phyloP scores from a whole-genome alignment of 2,329 filamentous ascomycete genomes.

The Colletotrichum sp. region DNA sequence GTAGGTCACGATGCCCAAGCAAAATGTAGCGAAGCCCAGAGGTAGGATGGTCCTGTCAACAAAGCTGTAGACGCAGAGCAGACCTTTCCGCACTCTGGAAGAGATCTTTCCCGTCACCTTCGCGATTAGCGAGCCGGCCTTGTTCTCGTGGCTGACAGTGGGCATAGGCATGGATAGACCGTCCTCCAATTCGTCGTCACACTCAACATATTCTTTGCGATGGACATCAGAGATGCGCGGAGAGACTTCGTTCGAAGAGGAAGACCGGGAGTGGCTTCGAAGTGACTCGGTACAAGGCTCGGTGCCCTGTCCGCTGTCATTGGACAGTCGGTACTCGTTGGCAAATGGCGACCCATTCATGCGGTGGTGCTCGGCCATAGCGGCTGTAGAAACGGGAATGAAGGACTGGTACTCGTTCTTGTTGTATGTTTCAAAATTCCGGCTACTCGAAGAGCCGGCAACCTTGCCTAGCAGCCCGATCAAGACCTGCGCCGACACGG shows the following conservation, averaged over 20 bases:
- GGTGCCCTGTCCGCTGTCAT: slow-evolving; percentile 78
- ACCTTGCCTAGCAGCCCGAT: slow-evolving; percentile 70
- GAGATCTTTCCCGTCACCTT: slow-evolving; percentile 61
- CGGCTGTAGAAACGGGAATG: slow-evolving; percentile 64
- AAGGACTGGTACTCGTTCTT: slow-evolving; percentile 61
- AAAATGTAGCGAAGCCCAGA: slow-evolving; percentile 75
- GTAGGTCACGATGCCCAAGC: slow-evolving; percentile 76
- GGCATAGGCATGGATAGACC: slow-evolving; percentile 47
- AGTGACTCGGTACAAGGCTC: slow-evolving; percentile 72
- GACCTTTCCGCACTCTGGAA: slow-evolving; percentile 58
- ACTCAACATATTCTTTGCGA: slow-evolving; percentile 53
- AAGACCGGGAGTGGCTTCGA: slow-evolving; percentile 68
- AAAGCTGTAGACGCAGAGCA: slow-evolving; percentile 67
- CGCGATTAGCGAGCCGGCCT: slow-evolving; percentile 51
- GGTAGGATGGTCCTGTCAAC: slow-evolving; percentile 80
- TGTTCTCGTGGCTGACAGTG: slow-evolving; percentile 34
- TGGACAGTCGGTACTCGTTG: slow-evolving; percentile 61
- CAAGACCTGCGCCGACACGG: slow-evolving; percentile 72
- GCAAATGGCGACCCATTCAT: slow-evolving; percentile 23
- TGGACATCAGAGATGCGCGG: not conserved
- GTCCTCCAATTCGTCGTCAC: slow-evolving; percentile 44
- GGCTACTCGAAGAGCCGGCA: slow-evolving; percentile 38
- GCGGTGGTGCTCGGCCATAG: slow-evolving; percentile 56
- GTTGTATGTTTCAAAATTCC: not conserved
- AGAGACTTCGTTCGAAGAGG: slow-evolving; percentile 53